Conservation (phyloP, 2,329 filamentous ascomycete species). For the Aspergillus caelatus region DNA sequence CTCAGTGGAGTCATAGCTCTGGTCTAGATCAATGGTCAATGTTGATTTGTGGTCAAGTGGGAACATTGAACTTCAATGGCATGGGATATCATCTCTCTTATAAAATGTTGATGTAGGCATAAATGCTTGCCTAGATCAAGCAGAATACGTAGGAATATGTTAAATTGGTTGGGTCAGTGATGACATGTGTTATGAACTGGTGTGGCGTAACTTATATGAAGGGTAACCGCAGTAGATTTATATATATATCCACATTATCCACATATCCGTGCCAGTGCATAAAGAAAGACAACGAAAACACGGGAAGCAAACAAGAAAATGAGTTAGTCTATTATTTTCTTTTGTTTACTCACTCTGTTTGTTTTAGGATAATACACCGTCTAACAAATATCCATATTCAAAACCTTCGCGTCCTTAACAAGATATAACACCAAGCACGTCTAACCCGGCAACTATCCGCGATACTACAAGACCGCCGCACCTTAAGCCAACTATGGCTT, state of each 20-base stretch:
- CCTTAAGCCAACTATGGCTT: too few species aligned
- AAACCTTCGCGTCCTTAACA: too few species aligned
- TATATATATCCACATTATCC: not conserved
- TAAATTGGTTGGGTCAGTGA: not conserved
- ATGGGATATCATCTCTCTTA: not conserved
- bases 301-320: not conserved
- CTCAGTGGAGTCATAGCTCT: not conserved
- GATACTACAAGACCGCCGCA: too few species aligned
- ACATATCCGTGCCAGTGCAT: not conserved
- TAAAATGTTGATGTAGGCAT: not conserved
- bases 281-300: not conserved
- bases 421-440: too few species aligned
- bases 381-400: too few species aligned
- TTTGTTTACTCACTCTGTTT: too few species aligned
- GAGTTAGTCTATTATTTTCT: not conserved
- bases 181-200: not conserved
- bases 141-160: not conserved
- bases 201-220: not conserved
- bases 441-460: too few species aligned
- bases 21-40: not conserved
- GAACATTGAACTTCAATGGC: not conserved
- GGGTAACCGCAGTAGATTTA: not conserved
- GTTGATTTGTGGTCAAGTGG: not conserved
- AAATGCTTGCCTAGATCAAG: not conserved
- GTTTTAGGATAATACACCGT: too few species aligned